These are phyloP conservation scores for Fusarium citri DNA, from an alignment of 2,329 filamentous ascomycete genomes.

Conservation along the genomic window DNA sequence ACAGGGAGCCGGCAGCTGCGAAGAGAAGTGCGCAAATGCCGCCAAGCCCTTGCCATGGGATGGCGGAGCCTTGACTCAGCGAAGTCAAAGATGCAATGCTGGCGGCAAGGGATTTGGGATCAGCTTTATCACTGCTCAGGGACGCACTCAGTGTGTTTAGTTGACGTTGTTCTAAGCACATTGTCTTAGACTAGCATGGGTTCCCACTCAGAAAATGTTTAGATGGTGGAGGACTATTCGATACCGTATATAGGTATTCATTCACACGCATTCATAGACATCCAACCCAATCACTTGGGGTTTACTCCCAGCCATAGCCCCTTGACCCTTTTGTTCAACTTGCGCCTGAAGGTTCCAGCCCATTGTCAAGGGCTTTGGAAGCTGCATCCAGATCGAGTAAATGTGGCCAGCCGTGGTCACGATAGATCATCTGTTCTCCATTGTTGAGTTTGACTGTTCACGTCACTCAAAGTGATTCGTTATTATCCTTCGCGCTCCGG, in stretches of 20 bases:
- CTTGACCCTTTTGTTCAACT: rapidly evolving
- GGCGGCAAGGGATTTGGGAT: neutral
- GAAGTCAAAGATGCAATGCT: neutral
- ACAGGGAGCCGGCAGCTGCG: neutral
- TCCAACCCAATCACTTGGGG: rapidly evolving
- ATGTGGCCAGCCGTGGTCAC: neutral
- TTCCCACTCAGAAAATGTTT: no score
- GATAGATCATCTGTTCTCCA: neutral
- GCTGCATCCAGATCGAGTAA: neutral
- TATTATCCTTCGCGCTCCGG: neutral
- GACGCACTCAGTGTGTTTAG: neutral
- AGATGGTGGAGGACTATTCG: no score
- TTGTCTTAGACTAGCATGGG: rapidly evolving
- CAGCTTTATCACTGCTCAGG: neutral
- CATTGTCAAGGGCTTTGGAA: neutral
- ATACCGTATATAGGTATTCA: no score
- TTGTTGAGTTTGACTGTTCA: neutral
- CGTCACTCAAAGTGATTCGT: neutral
- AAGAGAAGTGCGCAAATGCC: neutral
- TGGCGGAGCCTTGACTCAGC: neutral
- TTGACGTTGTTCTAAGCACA: rapidly evolving
- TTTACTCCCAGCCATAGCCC: neutral
- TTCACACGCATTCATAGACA: rapidly evolving
- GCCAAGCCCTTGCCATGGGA: neutral
- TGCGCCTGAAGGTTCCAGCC: neutral